Evolutionary conservation across 2,329 filamentous ascomycete species (phyloP).

Genomic region (Penicillium olsonii): DNA sequence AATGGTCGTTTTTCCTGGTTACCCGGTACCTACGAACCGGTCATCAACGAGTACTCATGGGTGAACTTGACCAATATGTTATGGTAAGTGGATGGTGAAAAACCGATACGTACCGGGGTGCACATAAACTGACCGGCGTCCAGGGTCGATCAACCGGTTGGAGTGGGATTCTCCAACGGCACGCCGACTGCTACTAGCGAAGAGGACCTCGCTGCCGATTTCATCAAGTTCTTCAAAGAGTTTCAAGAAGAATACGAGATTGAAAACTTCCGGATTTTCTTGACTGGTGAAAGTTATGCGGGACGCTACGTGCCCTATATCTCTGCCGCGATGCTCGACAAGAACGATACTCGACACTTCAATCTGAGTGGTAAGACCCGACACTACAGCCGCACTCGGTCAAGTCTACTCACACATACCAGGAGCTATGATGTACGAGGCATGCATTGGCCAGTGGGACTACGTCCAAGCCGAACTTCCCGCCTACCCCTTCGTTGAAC

Average conservation of each 20-base stretch:
- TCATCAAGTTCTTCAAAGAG: conserved; percentile 77
- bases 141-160: conserved; percentile 48
- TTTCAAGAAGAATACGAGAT: conserved; percentile 70
- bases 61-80: conserved; percentile 74
- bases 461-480: conserved; percentile 37
- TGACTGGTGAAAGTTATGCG: conserved; percentile 72
- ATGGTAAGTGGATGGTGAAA: conserved; percentile 56
- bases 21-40: conserved; percentile 66
- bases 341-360: conserved; percentile 67
- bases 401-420: conserved; percentile 1
- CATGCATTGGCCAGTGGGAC: conserved; percentile 52
- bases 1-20: conserved; percentile 75
- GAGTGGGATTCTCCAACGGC: conserved; percentile 70
- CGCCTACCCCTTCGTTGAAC: conserved; percentile 45
- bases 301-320: conserved; percentile 73
- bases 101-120: too few species aligned
- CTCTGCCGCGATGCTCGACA: conserved; percentile 70
- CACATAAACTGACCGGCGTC: neutral
- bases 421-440: conserved; percentile 70
- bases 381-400: neutral
- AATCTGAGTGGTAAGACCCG: conserved; percentile 59
- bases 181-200: conserved; percentile 66
- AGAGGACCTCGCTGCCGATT: conserved; percentile 68
- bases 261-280: conserved; percentile 69
- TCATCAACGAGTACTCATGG: conserved; percentile 70